Conservation (phyloP, 176 grass and related monocot species). For the Oryza rufipogon region DNA sequence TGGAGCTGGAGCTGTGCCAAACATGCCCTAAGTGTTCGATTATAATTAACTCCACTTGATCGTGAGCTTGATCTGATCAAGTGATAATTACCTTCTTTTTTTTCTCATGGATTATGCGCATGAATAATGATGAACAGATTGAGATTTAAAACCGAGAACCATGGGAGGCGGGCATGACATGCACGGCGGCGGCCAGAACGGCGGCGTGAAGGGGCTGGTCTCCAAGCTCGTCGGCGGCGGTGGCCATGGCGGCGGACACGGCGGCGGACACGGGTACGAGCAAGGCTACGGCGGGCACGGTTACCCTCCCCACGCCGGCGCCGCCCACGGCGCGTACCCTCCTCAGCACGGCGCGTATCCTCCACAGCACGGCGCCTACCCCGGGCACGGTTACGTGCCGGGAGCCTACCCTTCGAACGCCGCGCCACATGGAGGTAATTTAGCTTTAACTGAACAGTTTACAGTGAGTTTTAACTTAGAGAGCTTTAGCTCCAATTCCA, state of each 20-base stretch:
- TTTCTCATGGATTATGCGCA: neutral
- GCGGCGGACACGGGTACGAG: neutral
- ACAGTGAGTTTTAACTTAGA: too few species aligned
- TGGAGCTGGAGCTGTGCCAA: too few species aligned
- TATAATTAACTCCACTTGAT: neutral
- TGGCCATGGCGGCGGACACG: neutral
- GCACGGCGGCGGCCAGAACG: conserved; percentile 34
- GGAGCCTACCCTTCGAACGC: conserved; percentile 21
- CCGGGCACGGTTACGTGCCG: neutral
- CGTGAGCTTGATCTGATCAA: too few species aligned
- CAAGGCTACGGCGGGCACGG: conserved; percentile 29
- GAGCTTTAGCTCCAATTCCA: too few species aligned
- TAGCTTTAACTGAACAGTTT: too few species aligned
- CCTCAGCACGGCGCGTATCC: conserved; percentile 35
- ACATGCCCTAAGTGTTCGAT: neutral
- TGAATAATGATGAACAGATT: neutral
- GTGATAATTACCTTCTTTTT: neutral
- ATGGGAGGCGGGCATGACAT: conserved; percentile 55
- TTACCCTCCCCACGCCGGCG: neutral
- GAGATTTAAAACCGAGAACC: neutral
- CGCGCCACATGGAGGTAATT: conserved; percentile 5
- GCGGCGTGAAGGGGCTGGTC: conserved; percentile 48
- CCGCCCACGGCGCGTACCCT: conserved; percentile 15
- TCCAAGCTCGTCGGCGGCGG: conserved; percentile 43
- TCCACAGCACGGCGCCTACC: conserved; percentile 36